Base-by-base conservation (phyloP, 1,284 basidiomycete genomes). In the Takashimella koratensis region DNA sequence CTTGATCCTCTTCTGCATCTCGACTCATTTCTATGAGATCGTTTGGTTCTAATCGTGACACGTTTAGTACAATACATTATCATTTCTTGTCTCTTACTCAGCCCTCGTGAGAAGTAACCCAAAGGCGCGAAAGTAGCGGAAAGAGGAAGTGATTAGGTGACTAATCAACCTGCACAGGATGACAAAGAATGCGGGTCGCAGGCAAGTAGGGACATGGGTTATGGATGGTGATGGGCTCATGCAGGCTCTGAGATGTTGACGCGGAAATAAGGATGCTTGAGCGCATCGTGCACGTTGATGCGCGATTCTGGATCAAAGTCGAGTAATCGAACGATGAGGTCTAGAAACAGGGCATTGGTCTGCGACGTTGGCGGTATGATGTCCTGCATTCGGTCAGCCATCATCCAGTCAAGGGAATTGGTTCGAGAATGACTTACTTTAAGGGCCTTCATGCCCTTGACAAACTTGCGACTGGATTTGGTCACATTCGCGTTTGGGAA, bases 381-480 rank as follows among this genome's bases (percentile, higher is more conserved):
- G 57, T 94, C 88, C 86, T 93, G 68, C 11, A 30, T 23, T 1
- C 27, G 12, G 36, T 16, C 19, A 44, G 13, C 5, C 24, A 39
- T 44, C 22, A 55, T 43, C n/a, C 6, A 43, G 45, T 39, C n/a
- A 19, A 36, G 22, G 16, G 40, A n/a, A n/a, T n/a, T n/a, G n/a
- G n/a, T n/a, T n/a, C n/a, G n/a, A n/a, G n/a, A n/a, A n/a, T n/a
- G n/a, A 78, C 82, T 63, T 63, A 90, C 89, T 77, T 82, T 47
- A 43, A 99, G 78, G 52, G 83, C 79, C 67, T 87, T 86, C 69
- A 94, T 92, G 36, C 86, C 84, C 54, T 87, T 85, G 36, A 99
- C 94, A 68, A 96, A 97, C 74, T 93, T 96, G 78, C 86, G 87
- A 76, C 90, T 94, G 70, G 93, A 88, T 67, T 88, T 86, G 16